Conservation (phyloP, 805 yeast genomes). For the Saccharomycopsis sp. region DNA sequence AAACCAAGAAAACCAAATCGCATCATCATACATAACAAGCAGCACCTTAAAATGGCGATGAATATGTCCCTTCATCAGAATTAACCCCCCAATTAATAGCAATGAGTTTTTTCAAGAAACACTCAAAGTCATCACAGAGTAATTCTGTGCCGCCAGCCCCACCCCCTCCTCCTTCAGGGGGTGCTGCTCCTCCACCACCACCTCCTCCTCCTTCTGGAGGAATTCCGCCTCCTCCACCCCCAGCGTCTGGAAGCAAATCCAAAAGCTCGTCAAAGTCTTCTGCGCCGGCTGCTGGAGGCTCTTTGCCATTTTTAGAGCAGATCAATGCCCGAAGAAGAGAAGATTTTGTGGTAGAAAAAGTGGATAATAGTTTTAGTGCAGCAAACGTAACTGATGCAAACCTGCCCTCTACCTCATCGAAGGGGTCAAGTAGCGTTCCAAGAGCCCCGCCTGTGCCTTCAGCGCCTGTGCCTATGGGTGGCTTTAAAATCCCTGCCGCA, state of each 20-base stretch:
- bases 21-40: too few species aligned
- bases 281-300: constrained; percentile 29
- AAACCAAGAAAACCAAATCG: background rate
- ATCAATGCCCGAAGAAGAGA: constrained; percentile 52
- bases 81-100: background rate
- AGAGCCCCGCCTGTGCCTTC: constrained; percentile 4
- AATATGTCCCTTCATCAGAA: background rate
- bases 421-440: constrained; percentile 25
- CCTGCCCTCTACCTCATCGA: constrained; percentile 19
- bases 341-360: constrained; percentile 40
- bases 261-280: constrained; percentile 24
- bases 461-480: background rate
- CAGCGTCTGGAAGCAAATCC: constrained; percentile 19
- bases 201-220: constrained; percentile 14
- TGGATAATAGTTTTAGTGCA: constrained; percentile 25
- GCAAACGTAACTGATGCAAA: constrained; percentile 21
- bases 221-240: constrained; percentile 21
- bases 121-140: constrained; percentile 20
- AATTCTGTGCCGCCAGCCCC: constrained; percentile 18
- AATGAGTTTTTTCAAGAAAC: constrained; percentile 14
- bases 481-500: constrained; percentile 1
- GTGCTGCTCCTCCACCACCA: constrained; percentile 25
- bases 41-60: background rate
- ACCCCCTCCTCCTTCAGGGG: constrained; percentile 23
- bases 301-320: constrained; percentile 51